Evolutionary conservation across 1,284 basidiomycete species (phyloP).

Genomic region (Ustilago shanxiensis): DNA sequence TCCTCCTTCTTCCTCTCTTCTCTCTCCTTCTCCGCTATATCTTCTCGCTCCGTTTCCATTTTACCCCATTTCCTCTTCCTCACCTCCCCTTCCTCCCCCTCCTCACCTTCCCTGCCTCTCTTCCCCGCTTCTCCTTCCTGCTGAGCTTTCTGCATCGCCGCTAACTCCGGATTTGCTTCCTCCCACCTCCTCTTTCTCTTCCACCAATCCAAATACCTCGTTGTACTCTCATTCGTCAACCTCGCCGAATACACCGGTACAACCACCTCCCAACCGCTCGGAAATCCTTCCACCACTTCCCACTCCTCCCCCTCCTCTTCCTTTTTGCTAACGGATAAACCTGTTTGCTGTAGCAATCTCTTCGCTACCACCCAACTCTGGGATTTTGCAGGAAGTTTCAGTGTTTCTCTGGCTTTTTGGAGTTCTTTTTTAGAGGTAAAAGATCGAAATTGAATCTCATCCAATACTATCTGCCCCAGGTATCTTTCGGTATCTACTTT

Average conservation of each 20-base stretch:
- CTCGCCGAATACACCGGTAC: slow-evolving; percentile 32
- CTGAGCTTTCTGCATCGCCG: neutral
- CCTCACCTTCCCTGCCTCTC: neutral
- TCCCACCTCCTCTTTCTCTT: slow-evolving; percentile 35
- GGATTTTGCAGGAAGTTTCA: neutral
- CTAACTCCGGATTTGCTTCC: slow-evolving; percentile 30
- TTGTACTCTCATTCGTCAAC: slow-evolving; percentile 44
- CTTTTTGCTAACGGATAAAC: neutral
- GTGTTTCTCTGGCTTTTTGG: neutral
- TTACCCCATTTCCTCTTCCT: neutral
- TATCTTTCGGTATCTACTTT: neutral
- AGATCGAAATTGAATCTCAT: neutral
- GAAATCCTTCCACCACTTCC: slow-evolving; percentile 2
- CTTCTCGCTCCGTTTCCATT: neutral
- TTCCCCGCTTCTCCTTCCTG: neutral
- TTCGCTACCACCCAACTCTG: neutral
- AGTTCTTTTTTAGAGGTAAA: neutral
- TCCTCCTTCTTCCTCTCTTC: neutral
- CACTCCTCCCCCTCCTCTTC: neutral
- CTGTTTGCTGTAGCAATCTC: neutral
- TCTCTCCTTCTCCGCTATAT: neutral
- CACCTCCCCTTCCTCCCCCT: neutral
- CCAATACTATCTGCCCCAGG: neutral
- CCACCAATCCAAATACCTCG: slow-evolving; percentile 48
- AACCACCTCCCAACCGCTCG: slow-evolving; percentile 16